Base-by-base conservation (phyloP, 495 filamentous ascomycete species). In the Paragyromitra xinjiangensis region DNA sequence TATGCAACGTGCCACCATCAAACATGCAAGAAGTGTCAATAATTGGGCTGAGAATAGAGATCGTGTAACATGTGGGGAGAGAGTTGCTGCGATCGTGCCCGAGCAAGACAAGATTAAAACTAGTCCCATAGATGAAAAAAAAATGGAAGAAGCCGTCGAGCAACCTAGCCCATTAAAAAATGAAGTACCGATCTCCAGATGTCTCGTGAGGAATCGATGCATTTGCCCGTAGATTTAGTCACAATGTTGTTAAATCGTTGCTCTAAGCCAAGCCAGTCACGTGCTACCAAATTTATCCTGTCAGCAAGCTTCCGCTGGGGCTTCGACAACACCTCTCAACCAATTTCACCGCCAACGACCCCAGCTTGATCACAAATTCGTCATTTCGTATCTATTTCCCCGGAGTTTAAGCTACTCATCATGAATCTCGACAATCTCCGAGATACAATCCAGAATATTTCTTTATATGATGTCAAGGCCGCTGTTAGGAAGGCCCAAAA, bases 401-500 rank as follows among this genome's bases (percentile, higher is more conserved):
- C 50, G 19, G 51, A 77, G 42, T 12, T 22, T 48, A 77, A 53
- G 37, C 48, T 72, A 19, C 34, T 61, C 29, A 78, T 79, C 44
- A 79, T 79, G 77, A 79, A 79, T 67, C 77, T 79, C 16, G 77
- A 79, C 16, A 79, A 97, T 84, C 84, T 99, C 67, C 94, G 91
- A 83, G 92, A 97, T 76, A 90, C 93, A 84, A 94, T 98, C 84
- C 91, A 91, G 88, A 97, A 96, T 85, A 87, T 99, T 86, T 94
- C 92, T 68, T 88, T 99, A 80, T 99, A 98, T 87, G 95, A 99
- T 84, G 84, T 98, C 84, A 99, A 99, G 85, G 95, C 95, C 44
- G 94, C 95, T 78, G 94, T 98, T 71, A 91, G 95, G 81, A 97
- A 99, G 84, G 93, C 97, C 42, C 95, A 99, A 81, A 99, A 99